Conservation (phyloP, 2,329 filamentous ascomycete genomes). For the Rhynchosporium secalis region DNA sequence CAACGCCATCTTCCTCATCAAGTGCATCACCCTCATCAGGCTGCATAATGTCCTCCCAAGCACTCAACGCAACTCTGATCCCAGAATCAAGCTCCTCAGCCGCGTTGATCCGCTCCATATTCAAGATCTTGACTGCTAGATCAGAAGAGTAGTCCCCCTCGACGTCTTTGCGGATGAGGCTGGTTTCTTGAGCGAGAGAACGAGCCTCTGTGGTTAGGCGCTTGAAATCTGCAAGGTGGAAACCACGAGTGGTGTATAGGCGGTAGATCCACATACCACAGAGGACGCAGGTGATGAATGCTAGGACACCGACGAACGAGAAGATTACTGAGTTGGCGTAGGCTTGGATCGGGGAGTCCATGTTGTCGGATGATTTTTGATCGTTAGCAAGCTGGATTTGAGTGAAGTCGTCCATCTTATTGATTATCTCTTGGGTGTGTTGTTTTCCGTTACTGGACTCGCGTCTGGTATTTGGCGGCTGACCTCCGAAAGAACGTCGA, state of each 20-base stretch:
- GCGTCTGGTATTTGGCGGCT: background rate
- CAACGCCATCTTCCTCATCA: conserved; percentile 17
- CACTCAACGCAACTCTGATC: conserved; percentile 24
- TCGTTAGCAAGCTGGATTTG: conserved; percentile 4
- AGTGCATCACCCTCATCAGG: conserved; percentile 12
- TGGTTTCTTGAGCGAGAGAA: conserved; percentile 20
- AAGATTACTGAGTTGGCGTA: conserved; percentile 19
- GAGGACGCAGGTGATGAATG: conserved; percentile 4
- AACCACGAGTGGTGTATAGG: conserved; percentile 17
- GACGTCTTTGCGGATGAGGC: conserved; percentile 19
- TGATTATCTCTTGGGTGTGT: background rate
- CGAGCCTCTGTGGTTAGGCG: conserved; percentile 19
- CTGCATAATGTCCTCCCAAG: conserved; percentile 32
- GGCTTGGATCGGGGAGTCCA: conserved; percentile 9
- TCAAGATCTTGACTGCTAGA: conserved; percentile 15
- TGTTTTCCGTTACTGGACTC: background rate
- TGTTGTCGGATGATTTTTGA: background rate
- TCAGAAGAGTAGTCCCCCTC: conserved; percentile 20
- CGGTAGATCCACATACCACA: conserved; percentile 12
- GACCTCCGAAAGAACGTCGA: background rate
- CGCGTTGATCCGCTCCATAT: conserved; percentile 17
- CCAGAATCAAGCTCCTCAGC: conserved; percentile 27
- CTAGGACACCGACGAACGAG: conserved; percentile 20
- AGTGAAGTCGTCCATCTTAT: background rate
- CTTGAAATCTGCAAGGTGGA: conserved; percentile 26